Evolutionary conservation across 805 yeast genomes (phyloP).

Genomic region (Yamadazyma laniorum): DNA sequence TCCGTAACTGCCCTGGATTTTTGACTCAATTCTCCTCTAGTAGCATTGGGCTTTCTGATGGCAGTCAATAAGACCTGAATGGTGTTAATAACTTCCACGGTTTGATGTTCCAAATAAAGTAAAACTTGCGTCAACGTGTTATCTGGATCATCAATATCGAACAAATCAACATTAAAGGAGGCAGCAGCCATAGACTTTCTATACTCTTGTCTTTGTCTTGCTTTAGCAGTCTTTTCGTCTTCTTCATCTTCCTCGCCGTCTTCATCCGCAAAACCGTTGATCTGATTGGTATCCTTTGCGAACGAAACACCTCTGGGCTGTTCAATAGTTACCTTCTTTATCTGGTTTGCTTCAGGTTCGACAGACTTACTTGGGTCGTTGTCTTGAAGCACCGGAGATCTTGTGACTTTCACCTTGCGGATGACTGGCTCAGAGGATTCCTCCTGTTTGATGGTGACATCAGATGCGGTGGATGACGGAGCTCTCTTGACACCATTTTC

Average conservation of each 20-base stretch:
- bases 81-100: constrained; percentile 85
- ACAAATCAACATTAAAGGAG: constrained; percentile 67
- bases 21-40: constrained; percentile 67
- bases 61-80: constrained; percentile 79
- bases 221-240: constrained; percentile 30
- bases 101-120: constrained; percentile 86
- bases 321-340: constrained; percentile 4
- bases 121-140: constrained; percentile 82
- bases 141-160: constrained; percentile 84
- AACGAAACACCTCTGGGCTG: not conserved
- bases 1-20: constrained; percentile 74
- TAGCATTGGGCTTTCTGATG: constrained; percentile 72
- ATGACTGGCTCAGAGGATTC: not conserved
- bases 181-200: constrained; percentile 50
- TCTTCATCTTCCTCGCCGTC: constrained; percentile 21
- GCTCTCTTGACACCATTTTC: constrained; percentile 9
- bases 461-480: constrained; percentile 14
- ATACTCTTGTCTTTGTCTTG: constrained; percentile 43
- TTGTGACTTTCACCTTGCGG: constrained; percentile 2
- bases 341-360: too few species aligned
- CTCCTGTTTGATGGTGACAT: constrained; percentile 11
- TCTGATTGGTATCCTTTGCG: not conserved
- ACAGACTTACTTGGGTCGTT: too few species aligned
- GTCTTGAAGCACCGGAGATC: too few species aligned
- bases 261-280: constrained; percentile 14